Percentiles rank a stretch among this genome's conserved stretches.
phyloP scores from a whole-genome alignment of 1,139 yeast genomes.

The Magnusiomyces clavatus region DNA sequence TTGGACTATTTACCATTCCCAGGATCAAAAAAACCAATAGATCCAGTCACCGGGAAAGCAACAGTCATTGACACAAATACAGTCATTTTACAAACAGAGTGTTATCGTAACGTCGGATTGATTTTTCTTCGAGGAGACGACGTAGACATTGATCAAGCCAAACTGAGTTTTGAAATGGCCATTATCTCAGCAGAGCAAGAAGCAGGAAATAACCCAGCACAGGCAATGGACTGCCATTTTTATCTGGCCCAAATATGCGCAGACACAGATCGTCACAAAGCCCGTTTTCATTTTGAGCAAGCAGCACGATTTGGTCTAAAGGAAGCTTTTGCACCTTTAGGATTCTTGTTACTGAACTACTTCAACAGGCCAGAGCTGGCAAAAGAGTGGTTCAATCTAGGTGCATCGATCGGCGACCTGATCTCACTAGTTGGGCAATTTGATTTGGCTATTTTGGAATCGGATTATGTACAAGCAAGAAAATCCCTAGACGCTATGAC shows the following conservation, averaged over 20 bases:
- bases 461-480: conserved; percentile 14
- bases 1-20: conserved; percentile 27
- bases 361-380: conserved; percentile 45
- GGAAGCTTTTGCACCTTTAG: conserved; percentile 70
- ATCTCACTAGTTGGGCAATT: conserved; percentile 69
- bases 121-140: conserved; percentile 43
- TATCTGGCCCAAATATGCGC: conserved; percentile 60
- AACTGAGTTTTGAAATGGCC: conserved; percentile 51
- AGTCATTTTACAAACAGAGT: conserved; percentile 43
- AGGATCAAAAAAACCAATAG: conserved; percentile 33
- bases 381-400: conserved; percentile 77
- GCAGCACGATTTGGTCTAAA: conserved; percentile 70
- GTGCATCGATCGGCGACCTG: conserved; percentile 52
- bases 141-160: conserved; percentile 47
- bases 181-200: conserved; percentile 29
- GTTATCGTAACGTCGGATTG: conserved; percentile 61
- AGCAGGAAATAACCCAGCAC: conserved; percentile 21
- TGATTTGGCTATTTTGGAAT: conserved; percentile 36
- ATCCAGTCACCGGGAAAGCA: conserved; percentile 15
- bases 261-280: conserved; percentile 28
- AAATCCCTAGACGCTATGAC: background rate
- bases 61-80: conserved; percentile 2
- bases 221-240: conserved; percentile 63
- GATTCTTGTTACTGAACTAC: conserved; percentile 58
- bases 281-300: conserved; percentile 64